Evolutionary conservation across 495 filamentous ascomycete genomes (phyloP).

Genomic region (Mytilinidion resinicola): DNA sequence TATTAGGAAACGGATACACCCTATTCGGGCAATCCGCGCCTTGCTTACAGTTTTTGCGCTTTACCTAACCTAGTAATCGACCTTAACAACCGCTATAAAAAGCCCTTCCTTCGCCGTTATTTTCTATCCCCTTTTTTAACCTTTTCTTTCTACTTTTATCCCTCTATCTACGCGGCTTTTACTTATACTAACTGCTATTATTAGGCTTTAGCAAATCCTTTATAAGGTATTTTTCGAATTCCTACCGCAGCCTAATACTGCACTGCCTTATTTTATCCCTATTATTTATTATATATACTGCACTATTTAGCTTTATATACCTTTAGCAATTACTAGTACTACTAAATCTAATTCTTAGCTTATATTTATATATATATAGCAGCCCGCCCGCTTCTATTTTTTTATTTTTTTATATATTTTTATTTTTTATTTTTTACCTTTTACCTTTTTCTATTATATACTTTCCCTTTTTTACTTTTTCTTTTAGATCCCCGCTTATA

Average conservation of each 20-base stretch:
- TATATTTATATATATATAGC: background rate
- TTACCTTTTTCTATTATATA: too few relatives aligned
- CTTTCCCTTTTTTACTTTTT: too few relatives aligned
- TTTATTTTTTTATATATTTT: too few relatives aligned
- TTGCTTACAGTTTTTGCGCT: conserved; percentile 3
- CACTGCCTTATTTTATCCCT: background rate
- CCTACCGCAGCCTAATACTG: background rate
- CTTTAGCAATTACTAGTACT: background rate
- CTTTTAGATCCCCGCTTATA: too few relatives aligned
- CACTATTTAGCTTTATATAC: background rate
- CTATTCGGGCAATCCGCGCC: background rate
- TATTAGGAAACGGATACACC: background rate
- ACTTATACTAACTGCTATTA: background rate
- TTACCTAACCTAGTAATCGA: background rate
- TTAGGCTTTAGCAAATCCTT: background rate
- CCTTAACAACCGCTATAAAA: background rate
- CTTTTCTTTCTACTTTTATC: background rate
- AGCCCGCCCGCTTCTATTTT: background rate
- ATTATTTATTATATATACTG: background rate
- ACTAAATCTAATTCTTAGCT: background rate
- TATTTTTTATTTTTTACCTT: too few relatives aligned
- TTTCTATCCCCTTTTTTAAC: background rate
- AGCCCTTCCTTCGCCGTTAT: background rate
- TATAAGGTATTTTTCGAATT: background rate
- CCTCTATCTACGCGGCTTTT: background rate